Conservation (phyloP, 2,329 filamentous ascomycete species). For the Alternaria rosae region DNA sequence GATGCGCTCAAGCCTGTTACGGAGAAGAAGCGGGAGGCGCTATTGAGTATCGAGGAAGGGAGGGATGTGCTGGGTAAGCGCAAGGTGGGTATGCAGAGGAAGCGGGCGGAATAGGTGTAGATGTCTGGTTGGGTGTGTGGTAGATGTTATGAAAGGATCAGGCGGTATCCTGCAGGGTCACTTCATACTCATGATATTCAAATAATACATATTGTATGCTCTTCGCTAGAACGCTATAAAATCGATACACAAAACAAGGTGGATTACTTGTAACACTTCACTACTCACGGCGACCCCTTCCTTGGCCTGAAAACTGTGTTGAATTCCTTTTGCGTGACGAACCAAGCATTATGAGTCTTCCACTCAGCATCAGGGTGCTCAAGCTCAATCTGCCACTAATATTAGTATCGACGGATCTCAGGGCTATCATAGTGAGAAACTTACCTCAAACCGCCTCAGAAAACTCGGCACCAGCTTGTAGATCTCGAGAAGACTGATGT, state of each 20-base stretch:
- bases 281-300: background rate
- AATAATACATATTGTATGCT: background rate
- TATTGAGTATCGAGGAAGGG: conserved; percentile 90
- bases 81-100: conserved; percentile 53
- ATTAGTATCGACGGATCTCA: background rate
- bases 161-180: background rate
- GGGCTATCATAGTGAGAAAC: conserved; percentile 10
- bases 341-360: conserved; percentile 63
- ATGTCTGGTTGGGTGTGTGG: rapidly evolving
- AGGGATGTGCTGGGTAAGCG: conserved; percentile 90
- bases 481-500: conserved; percentile 58
- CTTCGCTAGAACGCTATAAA: conserved; percentile 9
- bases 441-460: conserved; percentile 67
- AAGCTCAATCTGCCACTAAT: conserved; percentile 44
- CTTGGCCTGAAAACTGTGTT: conserved; percentile 52
- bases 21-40: conserved; percentile 93
- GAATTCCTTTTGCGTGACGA: conserved; percentile 58
- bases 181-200: background rate
- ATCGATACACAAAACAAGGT: background rate
- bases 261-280: background rate
- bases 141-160: background rate
- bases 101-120: conserved; percentile 17
- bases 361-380: conserved; percentile 52
- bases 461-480: conserved; percentile 64
- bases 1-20: conserved; percentile 88